Conservation (phyloP, 2,329 filamentous ascomycete genomes). For the Fusarium sp. region DNA sequence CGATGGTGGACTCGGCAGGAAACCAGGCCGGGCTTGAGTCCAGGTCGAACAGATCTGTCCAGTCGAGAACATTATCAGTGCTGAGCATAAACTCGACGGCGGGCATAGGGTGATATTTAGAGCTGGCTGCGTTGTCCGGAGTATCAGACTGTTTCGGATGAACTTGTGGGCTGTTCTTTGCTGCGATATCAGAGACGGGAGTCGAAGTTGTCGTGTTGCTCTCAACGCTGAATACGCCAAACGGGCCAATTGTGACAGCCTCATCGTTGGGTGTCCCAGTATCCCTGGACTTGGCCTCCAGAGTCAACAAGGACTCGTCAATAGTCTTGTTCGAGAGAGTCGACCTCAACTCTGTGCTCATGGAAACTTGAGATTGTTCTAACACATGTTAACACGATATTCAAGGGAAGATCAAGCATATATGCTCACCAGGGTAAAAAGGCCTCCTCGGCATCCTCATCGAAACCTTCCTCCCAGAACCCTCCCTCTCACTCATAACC, state of each 20-base stretch:
- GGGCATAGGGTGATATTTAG: background rate
- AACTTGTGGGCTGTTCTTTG: too few relatives aligned
- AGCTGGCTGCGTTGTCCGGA: background rate
- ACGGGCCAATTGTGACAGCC: background rate
- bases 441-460: background rate
- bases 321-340: background rate
- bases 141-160: background rate
- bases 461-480: background rate
- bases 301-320: background rate
- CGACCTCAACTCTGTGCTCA: background rate
- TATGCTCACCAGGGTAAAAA: background rate
- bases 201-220: background rate
- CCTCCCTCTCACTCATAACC: background rate
- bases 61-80: background rate
- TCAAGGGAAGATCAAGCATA: background rate
- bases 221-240: background rate
- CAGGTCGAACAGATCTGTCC: constrained; percentile 13
- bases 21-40: background rate
- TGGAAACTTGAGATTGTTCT: background rate
- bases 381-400: background rate
- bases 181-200: background rate
- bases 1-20: background rate
- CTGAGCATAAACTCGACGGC: background rate
- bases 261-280: background rate
- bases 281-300: background rate